Base-by-base conservation (phyloP, 495 filamentous ascomycete genomes). In the Penicillium silybi region DNA sequence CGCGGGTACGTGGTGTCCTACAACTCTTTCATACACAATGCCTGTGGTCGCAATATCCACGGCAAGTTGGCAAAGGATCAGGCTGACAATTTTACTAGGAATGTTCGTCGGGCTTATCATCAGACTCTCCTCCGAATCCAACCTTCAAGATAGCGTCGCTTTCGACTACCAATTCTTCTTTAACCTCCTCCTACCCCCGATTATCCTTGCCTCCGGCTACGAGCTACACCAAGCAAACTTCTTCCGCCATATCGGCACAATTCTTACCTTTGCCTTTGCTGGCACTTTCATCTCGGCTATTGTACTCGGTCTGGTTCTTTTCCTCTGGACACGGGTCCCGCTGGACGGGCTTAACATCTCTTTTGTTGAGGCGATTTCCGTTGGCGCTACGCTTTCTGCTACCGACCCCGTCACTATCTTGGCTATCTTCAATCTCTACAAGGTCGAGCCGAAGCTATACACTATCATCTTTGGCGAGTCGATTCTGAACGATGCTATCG, bases 111-210 rank as follows among this genome's bases (percentile, higher is more conserved):
- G 93, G 1, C 74, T 98, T 57, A 84, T 97, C 57, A 83, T 98
- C 41, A 82, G 93, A 61, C 69, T 96, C 45, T 86, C 83, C 41
- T 79, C 85, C 46, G 83, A 84, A 55, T 85, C 89, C 35, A 87
- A 85, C 56, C 90, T 98, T 50, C 87, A 89, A 66, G 85, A 86
- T 54, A 81, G 87, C 53, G 88, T 98, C 55, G 93, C 86, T 67
- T 98, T 98, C 76, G 85, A 97, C 74, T 96, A 97, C 68, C 91
- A 97, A 62, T 92, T 96, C 70, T 98, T 98, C 78, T 98, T 98
- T 77, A 98, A 97, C 69, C 83, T 98, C 48, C 85, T 98, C 35
- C 85, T 98, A 26, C 93, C 93, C 29, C 93, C 93, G 7, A 98
- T 98, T 63, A 98, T 98, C 68, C 79, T 98, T 38, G 92, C 91